Evolutionary conservation across 345 rosid species (phyloP), one percentile per base, ranked within the genome.

Genomic region (Lumnitzera littorea): DNA sequence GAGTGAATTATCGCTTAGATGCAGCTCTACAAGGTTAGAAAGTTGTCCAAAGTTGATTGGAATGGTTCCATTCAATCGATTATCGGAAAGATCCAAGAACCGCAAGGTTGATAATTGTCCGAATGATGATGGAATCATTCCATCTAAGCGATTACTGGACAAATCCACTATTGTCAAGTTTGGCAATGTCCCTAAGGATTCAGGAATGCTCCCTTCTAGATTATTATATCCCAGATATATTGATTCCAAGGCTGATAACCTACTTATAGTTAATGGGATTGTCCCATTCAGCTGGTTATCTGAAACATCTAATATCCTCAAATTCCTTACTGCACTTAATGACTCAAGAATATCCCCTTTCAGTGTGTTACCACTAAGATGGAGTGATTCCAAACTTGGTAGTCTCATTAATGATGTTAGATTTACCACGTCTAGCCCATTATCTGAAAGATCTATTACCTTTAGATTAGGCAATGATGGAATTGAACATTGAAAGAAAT

Each of bases 1-100:
- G 36, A 64, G 56, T 29, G 5, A 8, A 23, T 68, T 68, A 1
- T 11, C n/a, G 2, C 61, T 48, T 53, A 72, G 53, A 50, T 48
- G n/a, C 14, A 67, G 15, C 0, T 0, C 0, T 0, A 0, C 16
- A 9, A 72, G 71, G 24, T 24, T 15, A 7, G 64, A 55, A 15
- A 63, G 58, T 14, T 60, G 36, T 1, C 63, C 56, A 1, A 67
- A 47, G 16, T 23, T 12, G 1, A 13, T 27, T 2, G 56, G 27
- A 24, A 62, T 13, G 23, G 50, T 51, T 6, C 65, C 65, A 13
- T 51, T 31, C 5, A 62, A 43, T 5, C 16, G 65, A 62, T 62
- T 62, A 23, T 24, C 3, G 17, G 6, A 1, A 11, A 62, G 50
- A 36, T 43, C 16, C 46, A 62, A 62, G 2, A 1, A 0, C 1